These are phyloP conservation scores for Acacia crassicarpa DNA, from an alignment of 306 rosid genomes.

Conservation along the genomic window DNA sequence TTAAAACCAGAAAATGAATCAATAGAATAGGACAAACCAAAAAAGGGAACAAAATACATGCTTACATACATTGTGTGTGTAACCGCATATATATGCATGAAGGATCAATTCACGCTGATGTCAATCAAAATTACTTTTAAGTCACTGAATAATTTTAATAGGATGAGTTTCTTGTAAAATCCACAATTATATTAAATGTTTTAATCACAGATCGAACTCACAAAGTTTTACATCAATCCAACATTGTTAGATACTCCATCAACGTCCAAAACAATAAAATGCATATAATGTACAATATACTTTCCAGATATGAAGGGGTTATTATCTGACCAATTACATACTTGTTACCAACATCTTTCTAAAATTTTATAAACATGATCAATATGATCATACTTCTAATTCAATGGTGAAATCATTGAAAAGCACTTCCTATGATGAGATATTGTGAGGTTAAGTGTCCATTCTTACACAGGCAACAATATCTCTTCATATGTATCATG, in stretches of 20 bases:
- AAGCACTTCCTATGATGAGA: neutral
- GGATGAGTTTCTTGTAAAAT: neutral
- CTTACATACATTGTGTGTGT: neutral
- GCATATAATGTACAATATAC: neutral
- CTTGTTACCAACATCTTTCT: neutral
- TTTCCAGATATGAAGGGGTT: neutral
- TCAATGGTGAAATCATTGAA: neutral
- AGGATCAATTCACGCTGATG: neutral
- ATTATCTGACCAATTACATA: neutral
- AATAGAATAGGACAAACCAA: neutral
- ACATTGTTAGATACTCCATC: neutral
- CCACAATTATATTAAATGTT: neutral
- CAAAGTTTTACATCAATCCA: neutral
- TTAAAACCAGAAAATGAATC: conserved; percentile 11
- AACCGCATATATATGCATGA: neutral
- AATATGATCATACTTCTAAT: neutral
- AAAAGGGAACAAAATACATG: neutral
- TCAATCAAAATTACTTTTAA: neutral
- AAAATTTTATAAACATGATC: neutral
- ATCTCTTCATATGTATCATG: neutral
- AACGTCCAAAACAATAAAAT: neutral
- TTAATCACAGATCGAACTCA: neutral
- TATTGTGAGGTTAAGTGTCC: neutral
- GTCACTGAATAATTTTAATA: neutral
- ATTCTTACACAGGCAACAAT: neutral